Evolutionary conservation across 75 land plant genomes (phyloP).

Genomic region (Selaginella moellendorffii): DNA sequence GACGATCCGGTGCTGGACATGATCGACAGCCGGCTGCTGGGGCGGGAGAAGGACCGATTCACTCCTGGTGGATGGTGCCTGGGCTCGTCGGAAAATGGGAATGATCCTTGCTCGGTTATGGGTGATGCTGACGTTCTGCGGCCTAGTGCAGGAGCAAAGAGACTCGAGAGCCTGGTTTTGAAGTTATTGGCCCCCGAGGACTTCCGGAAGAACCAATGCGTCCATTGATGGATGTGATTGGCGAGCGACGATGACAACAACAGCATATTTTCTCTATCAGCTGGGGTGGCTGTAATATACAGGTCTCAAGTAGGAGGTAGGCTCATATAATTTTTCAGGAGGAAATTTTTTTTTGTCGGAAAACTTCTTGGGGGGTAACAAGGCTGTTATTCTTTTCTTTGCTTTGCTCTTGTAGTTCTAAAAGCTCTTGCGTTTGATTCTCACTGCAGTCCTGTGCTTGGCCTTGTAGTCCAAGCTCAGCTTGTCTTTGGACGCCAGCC

Average conservation of each 20-base stretch:
- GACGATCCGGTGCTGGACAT: constrained; percentile 51
- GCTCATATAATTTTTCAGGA: too few relatives aligned
- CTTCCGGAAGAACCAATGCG: constrained; percentile 54
- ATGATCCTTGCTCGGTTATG: constrained; percentile 41
- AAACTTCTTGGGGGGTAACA: too few relatives aligned
- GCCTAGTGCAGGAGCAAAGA: constrained; percentile 42
- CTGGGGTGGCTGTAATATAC: too few relatives aligned
- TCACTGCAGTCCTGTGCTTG: neutral
- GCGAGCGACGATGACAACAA: neutral
- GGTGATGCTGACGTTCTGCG: constrained; percentile 32
- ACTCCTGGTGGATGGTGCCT: constrained; percentile 81
- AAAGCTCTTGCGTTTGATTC: neutral
- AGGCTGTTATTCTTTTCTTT: too few relatives aligned
- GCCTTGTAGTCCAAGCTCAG: neutral
- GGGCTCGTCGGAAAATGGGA: constrained; percentile 26
- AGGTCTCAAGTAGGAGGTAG: too few relatives aligned
- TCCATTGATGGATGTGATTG: too few relatives aligned
- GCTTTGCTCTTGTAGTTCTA: too few relatives aligned
- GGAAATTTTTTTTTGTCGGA: too few relatives aligned
- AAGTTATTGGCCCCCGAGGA: constrained; percentile 39
- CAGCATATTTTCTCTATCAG: too few relatives aligned
- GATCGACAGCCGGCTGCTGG: constrained; percentile 46
- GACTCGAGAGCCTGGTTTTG: constrained; percentile 41
- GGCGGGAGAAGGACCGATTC: constrained; percentile 22
- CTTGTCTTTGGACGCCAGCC: neutral